Evolutionary conservation across 345 rosid species (phyloP).

Genomic region (Fremontodendron californicum): DNA sequence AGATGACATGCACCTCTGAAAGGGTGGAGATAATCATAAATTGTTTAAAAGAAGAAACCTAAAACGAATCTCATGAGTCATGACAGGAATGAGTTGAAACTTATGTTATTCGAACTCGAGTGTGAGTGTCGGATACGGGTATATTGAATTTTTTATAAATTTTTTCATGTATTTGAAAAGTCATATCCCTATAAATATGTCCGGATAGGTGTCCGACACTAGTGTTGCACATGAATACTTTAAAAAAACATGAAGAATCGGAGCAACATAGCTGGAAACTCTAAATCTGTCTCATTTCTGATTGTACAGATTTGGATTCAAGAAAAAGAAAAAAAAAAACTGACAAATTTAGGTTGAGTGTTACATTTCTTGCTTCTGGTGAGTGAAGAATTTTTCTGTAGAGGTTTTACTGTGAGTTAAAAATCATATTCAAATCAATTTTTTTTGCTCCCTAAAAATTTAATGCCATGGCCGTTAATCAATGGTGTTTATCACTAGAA

Average conservation of each 20-base stretch:
- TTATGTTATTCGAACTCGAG: too few relatives aligned
- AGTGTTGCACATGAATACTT: too few relatives aligned
- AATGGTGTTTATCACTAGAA: background rate
- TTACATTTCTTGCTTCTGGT: background rate
- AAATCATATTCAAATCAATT: background rate
- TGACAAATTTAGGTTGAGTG: slow-evolving; percentile 25
- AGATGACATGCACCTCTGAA: background rate
- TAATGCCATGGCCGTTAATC: background rate
- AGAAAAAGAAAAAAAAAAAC: slow-evolving; percentile 14
- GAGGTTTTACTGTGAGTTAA: slow-evolving; percentile 5
- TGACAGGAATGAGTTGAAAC: slow-evolving; percentile 7
- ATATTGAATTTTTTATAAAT: too few relatives aligned
- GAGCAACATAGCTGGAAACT: slow-evolving; percentile 22
- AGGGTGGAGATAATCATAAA: background rate
- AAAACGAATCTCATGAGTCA: background rate
- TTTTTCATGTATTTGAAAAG: too few relatives aligned
- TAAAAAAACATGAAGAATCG: too few relatives aligned
- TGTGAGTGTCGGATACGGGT: slow-evolving; percentile 27
- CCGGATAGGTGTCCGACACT: too few relatives aligned
- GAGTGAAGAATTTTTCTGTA: background rate
- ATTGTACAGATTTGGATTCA: background rate
- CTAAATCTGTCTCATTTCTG: background rate
- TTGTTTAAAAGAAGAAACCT: background rate
- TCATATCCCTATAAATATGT: too few relatives aligned
- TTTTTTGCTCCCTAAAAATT: background rate